Conservation (phyloP, 768 basidiomycete genomes). For the Astraeus odoratus region DNA sequence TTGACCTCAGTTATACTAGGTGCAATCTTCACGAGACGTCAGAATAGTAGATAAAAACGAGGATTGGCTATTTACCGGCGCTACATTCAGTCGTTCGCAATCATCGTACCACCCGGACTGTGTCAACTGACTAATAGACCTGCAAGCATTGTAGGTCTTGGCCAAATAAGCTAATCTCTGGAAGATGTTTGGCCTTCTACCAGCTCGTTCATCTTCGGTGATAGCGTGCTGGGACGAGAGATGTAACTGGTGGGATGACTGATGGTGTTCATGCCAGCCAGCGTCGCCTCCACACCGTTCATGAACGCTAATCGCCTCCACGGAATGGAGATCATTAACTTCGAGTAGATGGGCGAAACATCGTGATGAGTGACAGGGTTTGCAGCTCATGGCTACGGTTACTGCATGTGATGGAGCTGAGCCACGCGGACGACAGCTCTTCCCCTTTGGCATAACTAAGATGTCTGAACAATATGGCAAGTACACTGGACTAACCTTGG, state of each 20-base stretch:
- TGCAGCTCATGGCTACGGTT: conserved; percentile 27
- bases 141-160: conserved; percentile 39
- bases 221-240: conserved; percentile 6
- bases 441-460: conserved; percentile 7
- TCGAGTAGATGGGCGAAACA: conserved; percentile 35
- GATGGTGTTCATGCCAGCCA: conserved; percentile 33
- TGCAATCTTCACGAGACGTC: conserved; percentile 14
- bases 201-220: conserved; percentile 30
- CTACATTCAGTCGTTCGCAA: conserved; percentile 12
- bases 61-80: conserved; percentile 17
- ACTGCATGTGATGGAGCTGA: conserved; percentile 10
- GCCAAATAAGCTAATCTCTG: conserved; percentile 42
- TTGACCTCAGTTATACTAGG: conserved; percentile 10
- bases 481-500: conserved; percentile 7
- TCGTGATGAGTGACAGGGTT: conserved; percentile 27
- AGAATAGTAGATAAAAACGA: neutral
- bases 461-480: neutral
- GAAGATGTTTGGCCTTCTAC: conserved; percentile 26
- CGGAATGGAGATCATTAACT: conserved; percentile 28
- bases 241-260: conserved; percentile 12
- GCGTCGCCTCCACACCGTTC: conserved; percentile 11
- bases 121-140: conserved; percentile 37
- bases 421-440: conserved; percentile 16
- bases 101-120: conserved; percentile 60
- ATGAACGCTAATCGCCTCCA: conserved; percentile 27